Base-by-base conservation (phyloP, 1,284 basidiomycete species). In the Cryptococcus sp. region DNA sequence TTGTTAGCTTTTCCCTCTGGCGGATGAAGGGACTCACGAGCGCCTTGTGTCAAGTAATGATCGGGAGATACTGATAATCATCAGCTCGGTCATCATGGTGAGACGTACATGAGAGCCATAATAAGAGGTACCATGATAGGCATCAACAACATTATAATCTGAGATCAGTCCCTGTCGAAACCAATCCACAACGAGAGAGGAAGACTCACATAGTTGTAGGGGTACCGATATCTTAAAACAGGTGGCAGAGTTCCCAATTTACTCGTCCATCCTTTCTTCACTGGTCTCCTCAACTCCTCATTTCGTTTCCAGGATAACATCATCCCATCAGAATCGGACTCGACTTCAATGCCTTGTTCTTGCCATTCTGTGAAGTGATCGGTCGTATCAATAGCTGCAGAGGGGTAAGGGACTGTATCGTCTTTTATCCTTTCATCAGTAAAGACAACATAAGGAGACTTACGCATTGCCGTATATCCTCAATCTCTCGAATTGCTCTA, bases 391-490 rank as follows among this genome's bases (percentile, higher is more conserved):
- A 91, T 86, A 4, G 84, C 82, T 2, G 87, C 82, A 1, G 87
- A 87, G 7, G 86, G 77, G 62, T 87, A 93, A 2, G 89, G 88
- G 1, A 93, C 91, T 2, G 90, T 90, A 7, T 78, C 54, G 64
- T 91, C 89, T 60, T 87, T 84, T 34, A 89, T 75, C 2, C 82
- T 82, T 19, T 41, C 19, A 19, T 14, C 39, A 21, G 39, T 19
- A 13, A n/a, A 41, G 14, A 10, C 14, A 7, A 41, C 39, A 10
- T 16, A 9, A 13, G 23, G 19, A 28, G 46, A 78, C 82, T 60
- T 59, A 85, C 84, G 85, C 82, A 73, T 93, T 94, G 9, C 89
- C 91, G 62, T 91, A 96, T 54, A 97, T 82, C 52, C 83, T 78
- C 41, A 91, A 78, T 36, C 83, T 78, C 23, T 81, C 72, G 71